Base-by-base conservation (phyloP, 192 early-diverging fungal species). In the Backusella psychrophila region DNA sequence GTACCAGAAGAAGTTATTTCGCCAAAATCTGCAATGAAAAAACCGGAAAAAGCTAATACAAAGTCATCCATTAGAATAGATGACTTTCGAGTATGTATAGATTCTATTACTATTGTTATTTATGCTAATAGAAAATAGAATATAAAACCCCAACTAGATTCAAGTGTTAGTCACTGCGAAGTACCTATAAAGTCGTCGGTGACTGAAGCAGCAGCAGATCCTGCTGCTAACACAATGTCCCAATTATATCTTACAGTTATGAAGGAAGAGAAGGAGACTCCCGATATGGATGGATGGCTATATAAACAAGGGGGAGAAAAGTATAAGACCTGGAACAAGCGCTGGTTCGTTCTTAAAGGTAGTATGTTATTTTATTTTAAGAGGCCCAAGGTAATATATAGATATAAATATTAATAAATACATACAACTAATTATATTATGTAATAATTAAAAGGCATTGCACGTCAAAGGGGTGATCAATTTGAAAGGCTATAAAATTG, bases 281-380 rank as follows among this genome's bases (percentile, higher is more conserved):
- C 87, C 0, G 88, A 89, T 68, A 75, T 85, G 68, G 80, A 85
- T 46, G 89, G 89, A 11, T 88, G 80, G 79, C 80, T 90, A 46
- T 82, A 85, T 73, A 90, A 90, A 71, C 85, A 86, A 65, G 53
- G 53, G 53, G 83, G 53, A 21, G 83, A 86, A 35, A 86, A 83
- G n/a, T 88, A 90, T 63, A 82, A 82, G 26, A 85, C 82, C 1
- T 90, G 87, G 87, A 88, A 88, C 69, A 83, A 79, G 33, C 83
- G 89, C 9, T 90, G 82, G 84, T 90, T 87, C 73, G 84, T 88
- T 49, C 81, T 90, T 23, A 88, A 90, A 69, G 87, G 86, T 1
- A 72, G 75, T 0, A 82, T 81, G 26, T 80, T 89, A n/a, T 89
- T 80, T 73, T 87, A 87, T 56, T 85, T 89, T 72, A 86, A 87